Base-by-base conservation (phyloP, 345 rosid genomes). In the Dovyalis caffra region DNA sequence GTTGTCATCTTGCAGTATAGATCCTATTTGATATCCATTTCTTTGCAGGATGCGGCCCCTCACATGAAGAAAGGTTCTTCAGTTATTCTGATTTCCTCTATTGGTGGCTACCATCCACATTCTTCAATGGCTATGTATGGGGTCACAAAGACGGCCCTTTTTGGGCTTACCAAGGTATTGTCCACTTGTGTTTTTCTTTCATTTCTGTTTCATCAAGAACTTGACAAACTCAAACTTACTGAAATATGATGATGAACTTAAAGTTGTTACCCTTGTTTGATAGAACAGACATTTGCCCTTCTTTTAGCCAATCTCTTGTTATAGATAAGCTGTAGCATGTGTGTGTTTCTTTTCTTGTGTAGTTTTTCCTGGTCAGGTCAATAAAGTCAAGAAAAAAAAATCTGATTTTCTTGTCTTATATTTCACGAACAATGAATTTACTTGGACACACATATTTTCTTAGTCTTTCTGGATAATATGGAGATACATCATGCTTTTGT, bases 61-160 rank as follows among this genome's bases (percentile, higher is more conserved):
- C 82, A 95, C 78, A 29, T 95, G 79, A 84, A 83, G 77, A 88
- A 87, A 68, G 97, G 93, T 77, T 95, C 97, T 78, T 89, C 98
- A 0, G 85, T 95, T 69, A 75, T 95, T 78, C 80, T 93, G 38
- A 83, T 91, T 78, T 86, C 99, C 61, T 95, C 99, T 1, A 85
- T 90, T 71, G 76, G 87, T 69, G 99, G 85, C 47, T 95, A 82
- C 78, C 77, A 66, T 25, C 99, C 97, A 6, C 87, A 76, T 35
- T n/a, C 83, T 51, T 66, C 93, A 53, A 80, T 89, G 90, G 87
- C 86, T 74, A 91, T 95, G 97, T 95, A 95, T 77, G 99, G 97
- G 25, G 96, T 95, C 47, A 90, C 97, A 10, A 95, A 95, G 84
- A 95, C 99, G 0, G 97, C 99, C 58, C 91, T 93, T 77, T 87